Evolutionary conservation across 2,329 filamentous ascomycete genomes (phyloP), one percentile per base, ranked within the genome.

Genomic region (Paramyrothecium sp.): DNA sequence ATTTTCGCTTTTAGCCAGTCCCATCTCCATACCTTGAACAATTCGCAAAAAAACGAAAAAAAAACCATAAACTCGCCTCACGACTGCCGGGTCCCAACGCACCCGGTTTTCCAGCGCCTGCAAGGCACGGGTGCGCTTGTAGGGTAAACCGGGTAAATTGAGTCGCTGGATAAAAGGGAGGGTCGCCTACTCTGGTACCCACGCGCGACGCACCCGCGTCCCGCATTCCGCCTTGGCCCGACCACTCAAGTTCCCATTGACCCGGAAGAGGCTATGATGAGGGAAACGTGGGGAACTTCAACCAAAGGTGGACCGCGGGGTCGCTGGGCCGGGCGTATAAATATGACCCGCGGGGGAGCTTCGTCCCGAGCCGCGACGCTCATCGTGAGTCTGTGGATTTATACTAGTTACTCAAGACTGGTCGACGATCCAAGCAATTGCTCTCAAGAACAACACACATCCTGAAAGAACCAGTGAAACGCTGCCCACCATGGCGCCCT

Each of bases 401-500:
- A 10, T 30, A 10, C 26, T 30, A 5, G 26, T 30, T 30, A 4
- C 10, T 5, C 4, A 30, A 10, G 10, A 30, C 26, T 30, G 10
- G 26, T 10, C 26, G 26, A 30, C 10, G 26, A 30, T 30, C 26
- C 26, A n/a, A n/a, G n/a, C n/a, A n/a, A n/a, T n/a, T n/a, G n/a
- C n/a, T n/a, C 26, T 30, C 26, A 30, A n/a, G n/a, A n/a, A n/a
- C 26, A 30, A 30, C 5, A 30, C 4, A 30, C 26, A 30, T 30
- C 26, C 26, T 5, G 26, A 30, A 30, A 30, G 26, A 30, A 30
- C 26, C 4, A 30, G 4, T 30, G 26, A 30, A 5, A 30, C 26
- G 26, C 10, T 30, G 26, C 26, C 10, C 26, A 30, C 22, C 22
- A 65, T 81, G 78, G 68, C 76, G 46, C 88, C 89, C 50, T 81